Conservation (phyloP, 2,329 filamentous ascomycete genomes). For the Monilinia laxa region DNA sequence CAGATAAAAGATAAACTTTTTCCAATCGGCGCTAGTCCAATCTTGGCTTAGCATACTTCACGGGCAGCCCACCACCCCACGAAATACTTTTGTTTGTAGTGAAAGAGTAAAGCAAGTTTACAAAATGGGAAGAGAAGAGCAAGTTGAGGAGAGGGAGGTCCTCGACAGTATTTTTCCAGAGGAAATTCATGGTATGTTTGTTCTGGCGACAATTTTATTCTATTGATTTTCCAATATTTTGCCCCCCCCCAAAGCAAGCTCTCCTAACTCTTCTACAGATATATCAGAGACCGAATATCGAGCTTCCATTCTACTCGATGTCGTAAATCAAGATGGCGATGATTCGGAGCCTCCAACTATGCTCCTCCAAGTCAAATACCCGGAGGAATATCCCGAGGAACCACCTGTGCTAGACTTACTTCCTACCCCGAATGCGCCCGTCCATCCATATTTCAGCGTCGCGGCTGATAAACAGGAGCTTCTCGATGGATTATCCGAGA, state of each 20-base stretch:
- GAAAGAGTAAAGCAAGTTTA: slow-evolving; percentile 16
- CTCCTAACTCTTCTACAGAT: slow-evolving; percentile 53
- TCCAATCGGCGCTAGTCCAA: slow-evolving; percentile 31
- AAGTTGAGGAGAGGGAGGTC: slow-evolving; percentile 93
- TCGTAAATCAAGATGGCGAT: slow-evolving; percentile 63
- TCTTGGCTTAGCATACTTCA: slow-evolving; percentile 24
- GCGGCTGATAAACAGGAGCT: slow-evolving; percentile 75
- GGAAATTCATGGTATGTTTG: slow-evolving; percentile 77
- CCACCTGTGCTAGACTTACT: slow-evolving; percentile 80
- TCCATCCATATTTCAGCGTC: slow-evolving; percentile 74
- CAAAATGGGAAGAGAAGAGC: slow-evolving; percentile 76
- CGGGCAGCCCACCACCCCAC: slow-evolving; percentile 12
- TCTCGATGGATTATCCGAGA: slow-evolving; percentile 67
- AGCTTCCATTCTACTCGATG: slow-evolving; percentile 81
- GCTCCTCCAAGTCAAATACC: slow-evolving; percentile 82
- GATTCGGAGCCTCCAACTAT: slow-evolving; percentile 67
- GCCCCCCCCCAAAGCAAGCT: slow-evolving; percentile 13
- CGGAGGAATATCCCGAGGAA: slow-evolving; percentile 86
- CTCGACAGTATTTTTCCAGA: slow-evolving; percentile 98
- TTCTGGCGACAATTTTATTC: slow-evolving; percentile 8
- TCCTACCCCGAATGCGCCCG: slow-evolving; percentile 65
- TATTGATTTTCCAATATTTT: neutral
- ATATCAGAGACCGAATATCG: slow-evolving; percentile 87
- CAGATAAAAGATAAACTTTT: slow-evolving; percentile 26
- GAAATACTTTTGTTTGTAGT: slow-evolving; percentile 9